Base-by-base conservation (phyloP, 1,284 basidiomycete species). In the Heimioporus punctisporus region DNA sequence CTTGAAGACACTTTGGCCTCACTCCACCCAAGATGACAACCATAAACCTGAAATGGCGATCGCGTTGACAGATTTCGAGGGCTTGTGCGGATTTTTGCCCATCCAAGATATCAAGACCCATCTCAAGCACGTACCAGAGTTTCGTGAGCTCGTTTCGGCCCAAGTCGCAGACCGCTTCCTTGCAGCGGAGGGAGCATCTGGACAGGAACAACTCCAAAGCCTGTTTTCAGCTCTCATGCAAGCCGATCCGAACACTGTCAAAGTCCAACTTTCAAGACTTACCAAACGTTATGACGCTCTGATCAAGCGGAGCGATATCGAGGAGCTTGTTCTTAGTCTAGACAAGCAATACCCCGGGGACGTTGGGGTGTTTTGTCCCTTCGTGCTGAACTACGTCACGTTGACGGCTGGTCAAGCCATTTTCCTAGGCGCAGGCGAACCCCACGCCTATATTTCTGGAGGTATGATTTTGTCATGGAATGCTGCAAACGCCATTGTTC, bases 1-100 rank as follows among this genome's bases (percentile, higher is more conserved):
- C 42, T 39, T 42, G 19, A n/a, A 23, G 26, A 24, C 46, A 15
- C 17, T 46, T 12, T 17, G 19, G 40, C 49, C 57, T 62, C 50
- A 65, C 45, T 46, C 19, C 34, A 27, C 28, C 31, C 58, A 31
- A 64, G 94, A 98, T 72, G 82, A 86, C 15, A 97, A 97, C 66
- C 95, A 97, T 68, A 98, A 98, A 74, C 97, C 97, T 5, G 97
- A 99, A 72, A 97, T 99, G 94, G 95, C 96, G 14, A 84, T 99
- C 49, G 97, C 97, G 2, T 74, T 99, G 52, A 96, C 95, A 1
- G 84, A 89, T 9, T 99, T 99, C 78, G 80, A 81, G 39, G 97
- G 93, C 0, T 83, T 99, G 67, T 97, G 95, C 68, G 95, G 95
- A 30, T 98, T 97, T 76, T 80, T 88, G 14, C 95, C 95, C 6